A percentile compares a stretch with the other conserved stretches of the same genome.
Conservation (phyloP, 371 early-diverging fungal species). For the Circinella minor region DNA sequence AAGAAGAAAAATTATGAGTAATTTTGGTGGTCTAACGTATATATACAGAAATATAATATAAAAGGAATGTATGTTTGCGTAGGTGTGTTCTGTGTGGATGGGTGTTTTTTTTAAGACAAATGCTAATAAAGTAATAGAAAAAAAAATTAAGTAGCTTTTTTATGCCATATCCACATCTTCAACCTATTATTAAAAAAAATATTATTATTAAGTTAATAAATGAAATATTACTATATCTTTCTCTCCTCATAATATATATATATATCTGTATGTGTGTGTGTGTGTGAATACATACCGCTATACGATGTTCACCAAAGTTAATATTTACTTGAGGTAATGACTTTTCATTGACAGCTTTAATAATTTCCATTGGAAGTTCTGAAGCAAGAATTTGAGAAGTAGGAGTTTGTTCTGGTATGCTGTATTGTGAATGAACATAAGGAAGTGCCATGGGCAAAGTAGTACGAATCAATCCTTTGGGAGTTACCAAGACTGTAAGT, state of each 20-base stretch:
- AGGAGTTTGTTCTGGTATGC: slow-evolving; percentile 54
- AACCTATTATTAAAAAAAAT: slow-evolving; percentile 12
- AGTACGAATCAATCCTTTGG: slow-evolving; percentile 75
- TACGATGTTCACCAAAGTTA: slow-evolving; percentile 43
- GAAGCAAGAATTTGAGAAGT: slow-evolving; percentile 39
- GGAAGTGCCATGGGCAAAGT: slow-evolving; percentile 66
- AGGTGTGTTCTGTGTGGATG: no score
- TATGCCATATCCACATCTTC: slow-evolving; percentile 43
- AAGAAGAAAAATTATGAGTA: no score
- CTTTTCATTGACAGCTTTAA: slow-evolving; percentile 15
- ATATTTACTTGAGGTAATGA: slow-evolving; percentile 25
- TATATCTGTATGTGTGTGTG: no score
- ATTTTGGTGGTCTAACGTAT: no score
- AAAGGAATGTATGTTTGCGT: no score
- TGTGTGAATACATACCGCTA: slow-evolving; percentile 25
- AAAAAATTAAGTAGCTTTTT: not conserved
- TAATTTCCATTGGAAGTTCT: slow-evolving; percentile 2
- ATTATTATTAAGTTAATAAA: no score
- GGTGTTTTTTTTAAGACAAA: no score
- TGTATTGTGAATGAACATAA: slow-evolving; percentile 75
- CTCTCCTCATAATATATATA: not conserved
- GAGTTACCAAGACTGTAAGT: slow-evolving; percentile 82
- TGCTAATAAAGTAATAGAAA: no score
- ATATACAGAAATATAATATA: no score
- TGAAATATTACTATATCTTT: slow-evolving; percentile 1